phyloP scores from a whole-genome alignment of 257 asterid species.

The Voacanga thouarsii region DNA sequence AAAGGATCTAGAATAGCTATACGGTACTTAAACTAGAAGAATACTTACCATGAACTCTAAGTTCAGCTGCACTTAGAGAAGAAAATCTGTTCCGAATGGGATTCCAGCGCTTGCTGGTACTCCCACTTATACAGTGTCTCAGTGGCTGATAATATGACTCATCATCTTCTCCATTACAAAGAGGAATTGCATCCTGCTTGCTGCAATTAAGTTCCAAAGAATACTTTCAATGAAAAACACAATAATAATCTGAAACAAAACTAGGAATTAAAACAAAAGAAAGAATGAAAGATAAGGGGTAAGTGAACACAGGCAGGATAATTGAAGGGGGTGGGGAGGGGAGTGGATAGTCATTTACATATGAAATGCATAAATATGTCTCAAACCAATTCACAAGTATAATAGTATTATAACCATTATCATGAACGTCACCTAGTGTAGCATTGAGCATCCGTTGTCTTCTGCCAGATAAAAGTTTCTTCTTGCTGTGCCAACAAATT shows the following conservation, averaged over 20 bases:
- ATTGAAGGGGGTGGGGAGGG: not conserved
- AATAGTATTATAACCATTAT: not conserved
- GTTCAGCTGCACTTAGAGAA: conserved; percentile 45
- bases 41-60: conserved; percentile 67
- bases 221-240: not conserved
- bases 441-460: conserved; percentile 68
- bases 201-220: conserved; percentile 28
- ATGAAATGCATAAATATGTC: not conserved
- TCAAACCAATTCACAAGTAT: not conserved
- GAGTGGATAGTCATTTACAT: not conserved
- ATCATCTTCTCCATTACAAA: conserved; percentile 69
- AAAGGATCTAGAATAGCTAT: not conserved
- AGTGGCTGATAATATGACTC: conserved; percentile 77
- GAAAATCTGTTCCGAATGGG: conserved; percentile 65
- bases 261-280: not conserved
- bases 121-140: conserved; percentile 66
- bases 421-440: conserved; percentile 54
- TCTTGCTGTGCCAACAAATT: conserved; percentile 71
- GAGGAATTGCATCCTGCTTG: conserved; percentile 49
- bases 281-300: not conserved
- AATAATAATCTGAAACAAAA: not conserved
- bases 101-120: conserved; percentile 68
- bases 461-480: conserved; percentile 86
- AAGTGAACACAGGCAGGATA: not conserved
- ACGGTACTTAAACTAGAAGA: not conserved